Percentiles rank a stretch among this genome's conserved stretches.
These are phyloP conservation scores for Jatropha podagrica DNA, from an alignment of 441 rosid species.

Conservation along the genomic window DNA sequence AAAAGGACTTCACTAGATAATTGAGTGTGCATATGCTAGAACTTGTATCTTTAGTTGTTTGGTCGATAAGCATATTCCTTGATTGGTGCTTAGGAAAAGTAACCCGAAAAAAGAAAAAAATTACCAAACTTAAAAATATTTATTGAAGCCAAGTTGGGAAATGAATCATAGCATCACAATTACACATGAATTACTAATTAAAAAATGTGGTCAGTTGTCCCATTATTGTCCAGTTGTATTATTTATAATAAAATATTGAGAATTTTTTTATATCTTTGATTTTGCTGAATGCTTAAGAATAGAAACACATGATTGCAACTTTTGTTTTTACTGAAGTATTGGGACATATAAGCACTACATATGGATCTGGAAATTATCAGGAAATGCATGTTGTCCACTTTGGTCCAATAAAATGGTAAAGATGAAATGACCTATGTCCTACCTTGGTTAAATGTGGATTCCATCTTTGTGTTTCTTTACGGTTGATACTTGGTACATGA, in stretches of 20 bases:
- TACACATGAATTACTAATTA: background rate
- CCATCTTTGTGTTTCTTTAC: background rate
- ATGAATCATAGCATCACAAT: background rate
- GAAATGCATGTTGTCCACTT: background rate
- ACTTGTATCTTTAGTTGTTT: background rate
- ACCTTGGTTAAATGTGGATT: background rate
- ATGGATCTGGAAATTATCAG: background rate
- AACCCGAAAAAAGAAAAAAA: background rate
- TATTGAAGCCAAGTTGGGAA: background rate
- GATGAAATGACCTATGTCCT: background rate
- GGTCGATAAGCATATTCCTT: background rate
- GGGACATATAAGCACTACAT: background rate
- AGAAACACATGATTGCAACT: background rate
- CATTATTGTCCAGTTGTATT: background rate
- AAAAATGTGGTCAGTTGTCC: background rate
- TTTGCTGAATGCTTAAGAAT: background rate
- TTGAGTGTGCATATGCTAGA: background rate
- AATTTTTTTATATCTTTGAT: background rate
- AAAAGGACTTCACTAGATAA: background rate
- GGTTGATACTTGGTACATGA: background rate
- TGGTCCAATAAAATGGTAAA: background rate
- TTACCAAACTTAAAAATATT: too few species aligned
- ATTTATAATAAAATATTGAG: background rate
- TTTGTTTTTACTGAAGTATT: background rate
- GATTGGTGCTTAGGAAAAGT: background rate